These are phyloP conservation scores for Lodderomyces metapsilosis DNA, from an alignment of 1,139 yeast genomes.

Conservation along the genomic window DNA sequence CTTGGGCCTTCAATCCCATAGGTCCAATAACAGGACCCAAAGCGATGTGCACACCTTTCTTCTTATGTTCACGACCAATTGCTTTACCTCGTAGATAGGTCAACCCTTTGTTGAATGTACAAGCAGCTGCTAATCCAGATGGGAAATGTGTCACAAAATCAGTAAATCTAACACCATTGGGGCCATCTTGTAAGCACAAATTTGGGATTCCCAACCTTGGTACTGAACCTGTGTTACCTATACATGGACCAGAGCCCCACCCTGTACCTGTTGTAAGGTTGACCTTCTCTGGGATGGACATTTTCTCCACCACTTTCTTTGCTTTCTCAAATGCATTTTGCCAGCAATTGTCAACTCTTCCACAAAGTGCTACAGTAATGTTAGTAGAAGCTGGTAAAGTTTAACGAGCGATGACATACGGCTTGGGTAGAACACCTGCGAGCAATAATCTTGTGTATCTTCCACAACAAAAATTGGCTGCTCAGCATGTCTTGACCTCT, in stretches of 20 bases:
- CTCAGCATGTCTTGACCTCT: constrained; percentile 38
- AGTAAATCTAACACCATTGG: constrained; percentile 59
- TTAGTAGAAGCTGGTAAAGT: too few species aligned
- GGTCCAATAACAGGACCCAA: constrained; percentile 67
- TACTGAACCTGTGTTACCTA: constrained; percentile 62
- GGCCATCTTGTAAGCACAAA: constrained; percentile 66
- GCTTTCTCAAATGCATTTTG: constrained; percentile 57
- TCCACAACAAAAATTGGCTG: constrained; percentile 30
- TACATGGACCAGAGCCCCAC: constrained; percentile 63
- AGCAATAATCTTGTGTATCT: constrained; percentile 25
- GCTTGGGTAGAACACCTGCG: constrained; percentile 34
- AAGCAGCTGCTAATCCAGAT: constrained; percentile 57
- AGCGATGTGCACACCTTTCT: constrained; percentile 59
- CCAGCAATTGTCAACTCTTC: constrained; percentile 50
- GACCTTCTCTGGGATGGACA: constrained; percentile 59
- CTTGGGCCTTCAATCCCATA: constrained; percentile 60
- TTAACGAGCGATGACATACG: too few species aligned
- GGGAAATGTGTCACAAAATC: constrained; percentile 60
- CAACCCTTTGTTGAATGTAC: constrained; percentile 56
- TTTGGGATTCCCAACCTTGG: constrained; percentile 56
- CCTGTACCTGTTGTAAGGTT: constrained; percentile 68
- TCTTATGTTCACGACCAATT: constrained; percentile 53
- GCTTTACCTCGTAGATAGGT: constrained; percentile 56
- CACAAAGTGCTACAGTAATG: constrained; percentile 33
- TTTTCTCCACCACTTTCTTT: constrained; percentile 47